phyloP scores from a whole-genome alignment of 2,329 filamentous ascomycete species.

The Hypoxylon sp. region DNA sequence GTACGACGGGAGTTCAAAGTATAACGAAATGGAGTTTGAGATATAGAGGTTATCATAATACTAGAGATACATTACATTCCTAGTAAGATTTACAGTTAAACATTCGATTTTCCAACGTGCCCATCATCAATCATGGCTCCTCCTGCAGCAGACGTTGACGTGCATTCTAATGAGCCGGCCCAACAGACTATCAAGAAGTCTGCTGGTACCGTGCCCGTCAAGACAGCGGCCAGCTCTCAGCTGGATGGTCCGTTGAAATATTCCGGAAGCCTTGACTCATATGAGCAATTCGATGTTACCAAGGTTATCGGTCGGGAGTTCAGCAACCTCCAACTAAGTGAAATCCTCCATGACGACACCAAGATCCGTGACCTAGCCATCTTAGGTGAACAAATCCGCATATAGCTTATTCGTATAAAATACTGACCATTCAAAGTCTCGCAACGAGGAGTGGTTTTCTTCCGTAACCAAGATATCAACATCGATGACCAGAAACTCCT shows the following conservation, averaged over 20 bases:
- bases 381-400: slow-evolving; percentile 14
- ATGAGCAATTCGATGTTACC: slow-evolving; percentile 48
- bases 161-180: slow-evolving; percentile 15
- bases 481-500: slow-evolving; percentile 56
- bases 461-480: slow-evolving; percentile 57
- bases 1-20: neutral
- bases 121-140: slow-evolving; percentile 26
- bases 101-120: neutral
- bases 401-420: neutral
- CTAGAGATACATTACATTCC: neutral
- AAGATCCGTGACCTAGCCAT: slow-evolving; percentile 43
- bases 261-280: slow-evolving; percentile 52
- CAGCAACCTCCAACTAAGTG: slow-evolving; percentile 44
- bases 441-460: slow-evolving; percentile 59
- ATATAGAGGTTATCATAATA: neutral
- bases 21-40: neutral
- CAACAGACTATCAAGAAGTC: slow-evolving; percentile 24
- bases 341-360: slow-evolving; percentile 47
- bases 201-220: slow-evolving; percentile 11
- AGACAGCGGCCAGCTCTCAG: slow-evolving; percentile 53
- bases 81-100: neutral
- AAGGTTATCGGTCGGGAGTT: slow-evolving; percentile 49
- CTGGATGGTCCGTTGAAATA: slow-evolving; percentile 50
- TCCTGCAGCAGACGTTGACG: slow-evolving; percentile 29
- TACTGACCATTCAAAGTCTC: slow-evolving; percentile 49